Evolutionary conservation across 768 basidiomycete species (phyloP).

Genomic region (Auriculariales sp.): DNA sequence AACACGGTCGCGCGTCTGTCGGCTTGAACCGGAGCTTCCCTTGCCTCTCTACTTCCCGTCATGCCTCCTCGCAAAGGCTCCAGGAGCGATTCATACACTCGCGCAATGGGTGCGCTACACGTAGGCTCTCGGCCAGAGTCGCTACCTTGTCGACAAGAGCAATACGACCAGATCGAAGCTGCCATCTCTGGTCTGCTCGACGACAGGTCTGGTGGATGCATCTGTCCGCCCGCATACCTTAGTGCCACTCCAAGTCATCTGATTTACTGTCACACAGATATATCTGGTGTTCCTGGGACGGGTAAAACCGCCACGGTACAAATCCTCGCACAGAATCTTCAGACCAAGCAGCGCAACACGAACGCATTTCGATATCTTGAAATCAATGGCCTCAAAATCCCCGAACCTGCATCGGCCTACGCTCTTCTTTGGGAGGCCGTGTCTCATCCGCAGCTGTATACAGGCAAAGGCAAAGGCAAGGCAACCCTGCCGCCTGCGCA

Average conservation of each 20-base stretch:
- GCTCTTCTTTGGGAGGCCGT: conserved; percentile 84
- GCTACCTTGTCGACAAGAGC: conserved; percentile 78
- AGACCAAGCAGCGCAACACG: conserved; percentile 72
- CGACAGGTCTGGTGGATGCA: conserved; percentile 86
- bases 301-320: conserved; percentile 98
- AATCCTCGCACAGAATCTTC: conserved; percentile 78
- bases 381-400: conserved; percentile 89
- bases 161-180: conserved; percentile 61
- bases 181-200: conserved; percentile 77
- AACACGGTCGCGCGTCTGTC: no score
- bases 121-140: conserved; percentile 85
- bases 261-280: conserved; percentile 39
- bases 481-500: no score
- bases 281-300: conserved; percentile 96
- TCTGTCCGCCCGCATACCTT: conserved; percentile 46
- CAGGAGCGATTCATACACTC: conserved; percentile 60
- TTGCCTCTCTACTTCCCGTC: no score
- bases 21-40: no score
- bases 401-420: conserved; percentile 88
- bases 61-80: no score
- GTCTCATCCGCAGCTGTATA: conserved; percentile 73
- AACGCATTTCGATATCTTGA: conserved; percentile 94
- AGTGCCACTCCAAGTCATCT: conserved; percentile 3
- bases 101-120: conserved; percentile 83
- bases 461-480: conserved; percentile 44